Base-by-base conservation (phyloP, 176 grass and related monocot species). In the Hsuehochloa calcarea region DNA sequence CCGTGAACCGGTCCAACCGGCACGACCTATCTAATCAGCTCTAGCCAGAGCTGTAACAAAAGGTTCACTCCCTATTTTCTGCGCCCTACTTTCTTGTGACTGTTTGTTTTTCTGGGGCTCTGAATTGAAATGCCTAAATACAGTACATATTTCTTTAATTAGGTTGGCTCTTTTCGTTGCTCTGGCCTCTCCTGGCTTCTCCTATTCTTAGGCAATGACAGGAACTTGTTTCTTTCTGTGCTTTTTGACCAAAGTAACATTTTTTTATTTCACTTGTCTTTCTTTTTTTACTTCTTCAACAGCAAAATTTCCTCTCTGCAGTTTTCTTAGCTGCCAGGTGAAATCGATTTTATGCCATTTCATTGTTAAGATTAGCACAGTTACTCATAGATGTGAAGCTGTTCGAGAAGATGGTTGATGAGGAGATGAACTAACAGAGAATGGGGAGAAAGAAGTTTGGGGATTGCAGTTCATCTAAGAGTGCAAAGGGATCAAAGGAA, bases 141-240 rank as follows among this genome's bases (percentile, higher is more conserved):
- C 45, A 72, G 77, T 46, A 49, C 49, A 40, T 5, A 19, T 58
- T 25, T 66, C 75, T 38, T 59, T 89, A 71, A 65, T 84, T 88
- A 79, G 81, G 58, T 16, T 58, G 56, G 5, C 1, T 26, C 4
- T 6, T 56, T 40, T 10, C 26, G 20, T 15, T 85, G 87, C 74
- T 17, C 0, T 23, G 26, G 49, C 65, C 35, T 47, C 12, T 37
- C 61, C 29, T 82, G 2, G 8, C 37, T 74, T 35, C 31, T 29
- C 29, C 58, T 79, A 81, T 81, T 81, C 31, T 70, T 85, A 34
- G 82, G 39, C 69, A 50, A 46, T 39, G 62, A 69, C n/a, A 34
- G 34, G 38, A 67, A 4, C n/a, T 10, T 16, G 5, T 27, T 74
- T 73, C 27, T 45, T 81, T 44, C 34, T 15, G 11, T 29, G 15